Evolutionary conservation across 2,329 filamentous ascomycete species (phyloP), one percentile per base, ranked within the genome.

Genomic region (Neopestalotiopsis sp.): DNA sequence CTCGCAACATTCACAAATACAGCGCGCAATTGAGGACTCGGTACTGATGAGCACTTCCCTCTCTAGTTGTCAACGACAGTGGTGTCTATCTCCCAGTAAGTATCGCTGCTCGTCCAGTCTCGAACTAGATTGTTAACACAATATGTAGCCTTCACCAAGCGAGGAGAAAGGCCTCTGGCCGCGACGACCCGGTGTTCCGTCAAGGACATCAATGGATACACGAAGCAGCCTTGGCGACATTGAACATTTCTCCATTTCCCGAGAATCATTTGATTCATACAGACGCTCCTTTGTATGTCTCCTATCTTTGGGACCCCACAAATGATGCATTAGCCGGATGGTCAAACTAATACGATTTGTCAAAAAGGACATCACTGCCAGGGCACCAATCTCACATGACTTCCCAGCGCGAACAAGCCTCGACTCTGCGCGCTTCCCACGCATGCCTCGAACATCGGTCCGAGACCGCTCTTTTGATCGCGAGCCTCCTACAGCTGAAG

Each of bases 231-330:
- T 93, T 70, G 90, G 91, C 75, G 94, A 97, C 71, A 95, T 94
- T 74, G 95, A 98, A 78, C 94, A 92, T 14, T 98, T 98, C 79
- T 94, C 92, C 72, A 98, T 98, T 79, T 97, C 95, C 49, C 89
- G 95, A 76, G 96, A 98, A 82, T 98, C 95, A 1, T 98, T 98
- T 77, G 96, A 98, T 79, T 97, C 95, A 3, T 98, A 98, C 82
- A 88, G 96, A 72, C 90, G 96, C 76, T 98, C 95, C 72, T 98
- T 98, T 84, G 95, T 97, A 88, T 74, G 92, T 86, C 14, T 5
- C 20, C 57, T 65, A 10, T 30, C 28, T 38, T 34, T 9, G 12
- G 24, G 24, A 61, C 30, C 5, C 53, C 14, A 13, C n/a, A 38
- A 49, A 66, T 66, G 14, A 42, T 45, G 12, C 20, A 9, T 34